phyloP scores from a whole-genome alignment of 306 rosid genomes.

The Mimosa pudica region DNA sequence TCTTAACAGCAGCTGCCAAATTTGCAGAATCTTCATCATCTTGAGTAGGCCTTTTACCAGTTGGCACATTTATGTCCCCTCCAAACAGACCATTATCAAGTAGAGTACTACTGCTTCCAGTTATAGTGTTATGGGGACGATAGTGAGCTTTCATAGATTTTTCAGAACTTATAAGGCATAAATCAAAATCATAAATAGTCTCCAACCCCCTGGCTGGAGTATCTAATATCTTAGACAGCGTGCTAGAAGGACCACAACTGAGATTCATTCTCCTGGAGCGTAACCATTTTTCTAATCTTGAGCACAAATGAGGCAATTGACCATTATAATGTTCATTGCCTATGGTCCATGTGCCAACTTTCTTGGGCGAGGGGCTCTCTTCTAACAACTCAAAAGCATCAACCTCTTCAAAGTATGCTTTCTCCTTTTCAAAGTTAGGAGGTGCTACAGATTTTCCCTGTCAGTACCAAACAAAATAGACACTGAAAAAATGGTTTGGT shows the following conservation, averaged over 20 bases:
- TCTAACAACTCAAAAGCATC: slow-evolving; percentile 89
- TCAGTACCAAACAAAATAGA: slow-evolving; percentile 17
- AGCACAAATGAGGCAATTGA: slow-evolving; percentile 59
- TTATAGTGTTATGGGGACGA: slow-evolving; percentile 13
- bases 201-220: slow-evolving; percentile 49
- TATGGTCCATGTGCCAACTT: slow-evolving; percentile 60
- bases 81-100: slow-evolving; percentile 27
- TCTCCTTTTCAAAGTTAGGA: slow-evolving; percentile 71
- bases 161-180: slow-evolving; percentile 41
- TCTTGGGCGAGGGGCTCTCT: slow-evolving; percentile 97
- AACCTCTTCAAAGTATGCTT: slow-evolving; percentile 75
- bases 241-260: slow-evolving; percentile 62
- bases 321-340: slow-evolving; percentile 44
- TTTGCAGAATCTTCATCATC: slow-evolving; percentile 44
- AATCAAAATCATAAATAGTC: slow-evolving; percentile 42
- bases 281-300: slow-evolving; percentile 80
- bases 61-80: slow-evolving; percentile 32
- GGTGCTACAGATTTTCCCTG: slow-evolving; percentile 60
- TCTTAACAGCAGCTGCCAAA: slow-evolving; percentile 63
- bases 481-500: slow-evolving; percentile 18
- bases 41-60: slow-evolving; percentile 25
- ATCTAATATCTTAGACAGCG: slow-evolving; percentile 76
- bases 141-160: slow-evolving; percentile 35
- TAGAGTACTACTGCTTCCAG: not conserved
- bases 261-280: slow-evolving; percentile 54